These are phyloP conservation scores for Mariannaea elegans DNA, from an alignment of 2,329 filamentous ascomycete genomes.

Conservation along the genomic window DNA sequence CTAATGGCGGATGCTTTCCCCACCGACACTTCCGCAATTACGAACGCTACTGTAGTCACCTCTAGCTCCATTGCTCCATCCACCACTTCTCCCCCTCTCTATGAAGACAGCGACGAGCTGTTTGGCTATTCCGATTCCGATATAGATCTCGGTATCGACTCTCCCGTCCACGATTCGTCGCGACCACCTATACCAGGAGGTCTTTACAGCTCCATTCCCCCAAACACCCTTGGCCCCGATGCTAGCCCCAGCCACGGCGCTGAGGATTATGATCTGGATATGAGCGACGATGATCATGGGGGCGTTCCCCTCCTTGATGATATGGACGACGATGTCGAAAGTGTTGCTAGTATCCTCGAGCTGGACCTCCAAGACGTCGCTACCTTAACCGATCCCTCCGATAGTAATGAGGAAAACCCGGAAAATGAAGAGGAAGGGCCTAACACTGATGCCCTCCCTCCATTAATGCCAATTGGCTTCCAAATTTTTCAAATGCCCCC, in stretches of 20 bases:
- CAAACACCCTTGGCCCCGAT: slow-evolving; percentile 20
- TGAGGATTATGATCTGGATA: slow-evolving; percentile 42
- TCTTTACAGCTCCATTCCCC: slow-evolving; percentile 11
- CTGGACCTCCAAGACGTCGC: slow-evolving; percentile 10
- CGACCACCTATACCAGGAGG: slow-evolving; percentile 18
- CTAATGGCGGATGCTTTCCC: slow-evolving; percentile 33
- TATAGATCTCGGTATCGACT: slow-evolving; percentile 15
- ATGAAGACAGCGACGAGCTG: slow-evolving; percentile 10
- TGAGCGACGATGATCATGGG: slow-evolving; percentile 49
- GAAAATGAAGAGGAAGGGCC: background rate
- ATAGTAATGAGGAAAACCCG: slow-evolving; percentile 6
- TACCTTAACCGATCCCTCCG: background rate
- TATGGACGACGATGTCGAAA: slow-evolving; percentile 6
- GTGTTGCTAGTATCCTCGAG: slow-evolving; percentile 8
- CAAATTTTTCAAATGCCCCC: slow-evolving; percentile 19
- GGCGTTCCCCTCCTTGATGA: slow-evolving; percentile 40
- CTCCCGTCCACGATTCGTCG: slow-evolving; percentile 14
- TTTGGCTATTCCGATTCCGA: slow-evolving; percentile 7
- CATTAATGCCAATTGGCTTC: slow-evolving; percentile 14
- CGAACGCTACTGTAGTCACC: slow-evolving; percentile 16
- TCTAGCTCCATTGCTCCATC: slow-evolving; percentile 10
- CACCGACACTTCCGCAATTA: slow-evolving; percentile 15
- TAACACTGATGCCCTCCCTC: background rate
- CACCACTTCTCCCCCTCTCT: slow-evolving; percentile 1
- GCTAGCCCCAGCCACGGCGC: slow-evolving; percentile 24